Evolutionary conservation across 2,329 filamentous ascomycete species (phyloP).

Genomic region (Claviceps pusilla): DNA sequence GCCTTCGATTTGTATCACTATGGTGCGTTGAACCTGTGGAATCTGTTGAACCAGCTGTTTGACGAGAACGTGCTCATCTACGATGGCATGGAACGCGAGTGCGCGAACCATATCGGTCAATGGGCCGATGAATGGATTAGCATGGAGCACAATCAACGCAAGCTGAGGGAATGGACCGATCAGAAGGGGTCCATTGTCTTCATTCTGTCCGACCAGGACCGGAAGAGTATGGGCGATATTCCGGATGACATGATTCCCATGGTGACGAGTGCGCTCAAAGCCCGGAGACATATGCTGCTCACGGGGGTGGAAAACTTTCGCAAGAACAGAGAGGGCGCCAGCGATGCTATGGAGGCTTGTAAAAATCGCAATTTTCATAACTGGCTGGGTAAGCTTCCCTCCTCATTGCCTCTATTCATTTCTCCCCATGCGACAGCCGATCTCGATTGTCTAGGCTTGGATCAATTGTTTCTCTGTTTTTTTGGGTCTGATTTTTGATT

Average conservation of each 20-base stretch:
- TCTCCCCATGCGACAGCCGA: background rate
- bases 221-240: conserved; percentile 15
- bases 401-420: background rate
- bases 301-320: conserved; percentile 5
- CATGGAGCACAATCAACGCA: conserved; percentile 14
- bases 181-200: conserved; percentile 11
- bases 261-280: conserved; percentile 18
- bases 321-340: conserved; percentile 2
- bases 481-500: background rate
- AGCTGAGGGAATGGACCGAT: conserved; percentile 16
- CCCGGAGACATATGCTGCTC: conserved; percentile 17
- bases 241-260: conserved; percentile 16
- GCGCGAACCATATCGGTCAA: conserved; percentile 16
- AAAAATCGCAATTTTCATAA: conserved; percentile 16
- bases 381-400: conserved; percentile 20
- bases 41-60: conserved; percentile 25
- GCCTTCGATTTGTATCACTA: conserved; percentile 29
- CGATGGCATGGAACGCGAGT: conserved; percentile 11
- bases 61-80: conserved; percentile 25
- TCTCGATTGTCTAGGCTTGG: background rate
- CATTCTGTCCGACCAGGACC: conserved; percentile 15
- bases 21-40: conserved; percentile 34
- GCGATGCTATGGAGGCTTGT: conserved; percentile 15
- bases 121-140: conserved; percentile 25
- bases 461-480: background rate